Evolutionary conservation across 371 early-diverging fungal species (phyloP).

Genomic region (Gilbertella persicaria): DNA sequence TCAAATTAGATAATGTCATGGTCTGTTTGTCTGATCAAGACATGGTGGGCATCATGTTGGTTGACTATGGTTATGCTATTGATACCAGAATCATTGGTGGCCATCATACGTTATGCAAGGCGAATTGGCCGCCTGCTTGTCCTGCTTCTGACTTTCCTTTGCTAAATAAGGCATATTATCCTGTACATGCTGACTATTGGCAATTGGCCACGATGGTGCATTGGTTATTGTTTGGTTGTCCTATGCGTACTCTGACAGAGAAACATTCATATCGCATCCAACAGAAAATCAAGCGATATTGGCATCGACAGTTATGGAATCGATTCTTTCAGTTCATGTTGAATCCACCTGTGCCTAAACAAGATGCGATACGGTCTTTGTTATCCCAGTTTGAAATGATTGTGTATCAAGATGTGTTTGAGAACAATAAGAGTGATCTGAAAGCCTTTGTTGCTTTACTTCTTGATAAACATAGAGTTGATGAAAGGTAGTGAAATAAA

Average conservation of each 20-base stretch:
- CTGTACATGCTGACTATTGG: constrained; percentile 45
- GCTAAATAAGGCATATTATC: constrained; percentile 19
- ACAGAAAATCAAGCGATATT: constrained; percentile 43
- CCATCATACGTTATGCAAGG: constrained; percentile 15
- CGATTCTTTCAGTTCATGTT: constrained; percentile 35
- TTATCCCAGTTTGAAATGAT: background rate
- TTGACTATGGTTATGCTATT: constrained; percentile 51
- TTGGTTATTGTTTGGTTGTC: constrained; percentile 36
- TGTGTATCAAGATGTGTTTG: background rate
- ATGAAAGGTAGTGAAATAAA: background rate
- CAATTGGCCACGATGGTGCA: constrained; percentile 40
- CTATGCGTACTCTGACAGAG: constrained; percentile 7
- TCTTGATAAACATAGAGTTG: background rate
- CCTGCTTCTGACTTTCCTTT: constrained; percentile 19
- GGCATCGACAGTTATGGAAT: constrained; percentile 40
- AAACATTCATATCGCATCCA: constrained; percentile 16
- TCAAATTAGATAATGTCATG: constrained; percentile 54
- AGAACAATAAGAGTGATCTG: background rate
- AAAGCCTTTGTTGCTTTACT: background rate
- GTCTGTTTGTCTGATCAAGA: constrained; percentile 12
- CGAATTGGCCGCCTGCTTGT: constrained; percentile 35
- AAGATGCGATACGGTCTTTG: background rate
- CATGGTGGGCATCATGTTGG: constrained; percentile 27
- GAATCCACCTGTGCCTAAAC: constrained; percentile 20
- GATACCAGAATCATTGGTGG: constrained; percentile 20